Conservation (phyloP, 208 protist species). For the Vickermania ingenoplastis region DNA sequence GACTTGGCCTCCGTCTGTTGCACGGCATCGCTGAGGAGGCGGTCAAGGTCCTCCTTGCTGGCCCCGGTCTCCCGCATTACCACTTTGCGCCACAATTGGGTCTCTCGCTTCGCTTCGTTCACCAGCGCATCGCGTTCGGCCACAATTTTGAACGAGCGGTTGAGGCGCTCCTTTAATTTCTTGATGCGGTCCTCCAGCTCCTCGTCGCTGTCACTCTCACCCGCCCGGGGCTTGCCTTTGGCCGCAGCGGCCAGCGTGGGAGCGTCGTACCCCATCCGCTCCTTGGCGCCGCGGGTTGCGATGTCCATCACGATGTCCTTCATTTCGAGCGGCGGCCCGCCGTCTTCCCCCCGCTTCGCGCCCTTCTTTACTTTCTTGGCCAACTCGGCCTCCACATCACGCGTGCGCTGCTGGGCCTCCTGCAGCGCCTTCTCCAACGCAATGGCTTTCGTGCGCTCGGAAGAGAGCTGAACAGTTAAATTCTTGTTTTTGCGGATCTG, state of each 20-base stretch:
- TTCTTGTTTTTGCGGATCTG: slow-evolving; percentile 29
- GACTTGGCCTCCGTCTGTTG: not conserved
- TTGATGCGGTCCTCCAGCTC: slow-evolving; percentile 7
- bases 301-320: not conserved
- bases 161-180: slow-evolving; percentile 15
- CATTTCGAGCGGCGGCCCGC: not conserved
- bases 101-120: slow-evolving; percentile 48
- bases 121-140: slow-evolving; percentile 31
- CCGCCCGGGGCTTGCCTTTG: not conserved
- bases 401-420: slow-evolving; percentile 12
- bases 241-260: not conserved
- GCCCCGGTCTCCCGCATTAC: slow-evolving; percentile 44
- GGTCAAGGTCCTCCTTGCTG: slow-evolving; percentile 27
- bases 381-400: not conserved
- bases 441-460: slow-evolving; percentile 18
- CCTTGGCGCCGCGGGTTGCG: not conserved
- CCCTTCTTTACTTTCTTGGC: not conserved
- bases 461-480: slow-evolving; percentile 45
- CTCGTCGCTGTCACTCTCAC: slow-evolving; percentile 5
- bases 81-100: slow-evolving; percentile 29
- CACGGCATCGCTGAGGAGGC: slow-evolving; percentile 11
- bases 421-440: slow-evolving; percentile 20
- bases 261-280: not conserved
- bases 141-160: slow-evolving; percentile 47
- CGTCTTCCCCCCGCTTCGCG: not conserved